Conservation (phyloP, 768 basidiomycete genomes). For the Thelephora ganbajun region DNA sequence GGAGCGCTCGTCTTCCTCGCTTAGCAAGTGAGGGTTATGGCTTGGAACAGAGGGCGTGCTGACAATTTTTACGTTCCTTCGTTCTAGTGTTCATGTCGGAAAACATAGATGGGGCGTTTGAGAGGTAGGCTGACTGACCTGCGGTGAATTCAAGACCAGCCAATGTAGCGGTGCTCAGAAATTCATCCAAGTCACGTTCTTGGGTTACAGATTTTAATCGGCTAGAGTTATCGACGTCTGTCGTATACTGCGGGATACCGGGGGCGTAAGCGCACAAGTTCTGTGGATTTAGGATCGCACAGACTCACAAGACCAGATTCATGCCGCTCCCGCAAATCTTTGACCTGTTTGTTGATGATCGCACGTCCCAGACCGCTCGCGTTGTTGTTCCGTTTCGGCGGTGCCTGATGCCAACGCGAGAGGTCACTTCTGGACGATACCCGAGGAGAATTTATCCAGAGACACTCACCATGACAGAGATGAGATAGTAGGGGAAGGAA, state of each 20-base stretch:
- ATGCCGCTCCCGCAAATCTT: constrained; percentile 50
- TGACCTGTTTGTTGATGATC: constrained; percentile 83
- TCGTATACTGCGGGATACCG: constrained; percentile 47
- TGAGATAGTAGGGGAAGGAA: too few relatives aligned
- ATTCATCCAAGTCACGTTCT: constrained; percentile 91
- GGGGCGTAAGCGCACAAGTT: background rate
- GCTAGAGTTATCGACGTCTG: constrained; percentile 53
- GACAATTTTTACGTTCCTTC: constrained; percentile 71
- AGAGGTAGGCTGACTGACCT: constrained; percentile 35
- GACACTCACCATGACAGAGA: too few relatives aligned
- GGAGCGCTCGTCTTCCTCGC: constrained; percentile 66
- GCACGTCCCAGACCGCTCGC: constrained; percentile 84
- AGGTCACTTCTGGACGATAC: too few relatives aligned
- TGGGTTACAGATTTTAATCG: constrained; percentile 88
- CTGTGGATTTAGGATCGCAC: background rate
- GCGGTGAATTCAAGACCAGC: constrained; percentile 95
- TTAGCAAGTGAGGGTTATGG: constrained; percentile 80
- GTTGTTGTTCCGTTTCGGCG: constrained; percentile 47
- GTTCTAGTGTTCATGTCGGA: constrained; percentile 29
- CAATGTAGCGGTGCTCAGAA: constrained; percentile 85
- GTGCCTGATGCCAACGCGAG: constrained; percentile 24
- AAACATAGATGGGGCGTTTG: constrained; percentile 3
- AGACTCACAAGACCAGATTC: constrained; percentile 54
- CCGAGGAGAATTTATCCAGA: too few relatives aligned
- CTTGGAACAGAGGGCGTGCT: constrained; percentile 33